Base-by-base conservation (phyloP, 495 filamentous ascomycete species). In the Lasiosphaeria hispida region DNA sequence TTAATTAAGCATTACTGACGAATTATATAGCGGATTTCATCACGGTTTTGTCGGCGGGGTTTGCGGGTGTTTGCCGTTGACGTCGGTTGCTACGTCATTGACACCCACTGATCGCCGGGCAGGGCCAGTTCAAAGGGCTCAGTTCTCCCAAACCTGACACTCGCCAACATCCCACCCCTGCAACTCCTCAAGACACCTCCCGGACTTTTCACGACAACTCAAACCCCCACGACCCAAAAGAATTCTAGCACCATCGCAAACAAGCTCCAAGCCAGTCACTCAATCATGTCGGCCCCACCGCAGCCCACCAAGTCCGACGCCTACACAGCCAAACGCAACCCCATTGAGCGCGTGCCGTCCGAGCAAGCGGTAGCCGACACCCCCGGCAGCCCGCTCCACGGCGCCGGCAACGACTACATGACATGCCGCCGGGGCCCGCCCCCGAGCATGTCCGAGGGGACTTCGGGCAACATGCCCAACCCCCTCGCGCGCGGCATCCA, bases 281-380 rank as follows among this genome's bases (percentile, higher is more conserved):
- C 15, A 30, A 51, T 10, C 9, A 64, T 64, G 55, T 56, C 61
- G 14, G 68, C 59, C 48, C 66, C 72, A 7, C 54, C 77, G 4
- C 83, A 84, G 64, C 82, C 84, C 3, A 74, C 81, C 45, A 80
- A 78, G 53, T 51, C 75, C 67, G 74, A 75, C 8, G 76, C 74
- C 59, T 83, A 85, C 57, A 48, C 51, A 3, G 8, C 53, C 44
- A 71, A 13, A 49, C 67, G 65, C 42, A 85, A 83, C 59, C 79
- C 82, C 19, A 68, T 77, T 13, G 70, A 76, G 1, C 80, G 79
- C 18, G 75, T 64, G 13, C 70, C 76, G 8, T 67, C 70, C 4
- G 84, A 87, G 60, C 72, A 79, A 54, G 72, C 71, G 33, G 66
- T 68, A 17, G 56, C 69, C 64, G 58, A 66, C 54, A 59, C 62